A percentile compares a stretch with the other conserved stretches of the same genome.
These are phyloP conservation scores for Oleoguttula mirabilis DNA, from an alignment of 495 filamentous ascomycete species.

Conservation along the genomic window DNA sequence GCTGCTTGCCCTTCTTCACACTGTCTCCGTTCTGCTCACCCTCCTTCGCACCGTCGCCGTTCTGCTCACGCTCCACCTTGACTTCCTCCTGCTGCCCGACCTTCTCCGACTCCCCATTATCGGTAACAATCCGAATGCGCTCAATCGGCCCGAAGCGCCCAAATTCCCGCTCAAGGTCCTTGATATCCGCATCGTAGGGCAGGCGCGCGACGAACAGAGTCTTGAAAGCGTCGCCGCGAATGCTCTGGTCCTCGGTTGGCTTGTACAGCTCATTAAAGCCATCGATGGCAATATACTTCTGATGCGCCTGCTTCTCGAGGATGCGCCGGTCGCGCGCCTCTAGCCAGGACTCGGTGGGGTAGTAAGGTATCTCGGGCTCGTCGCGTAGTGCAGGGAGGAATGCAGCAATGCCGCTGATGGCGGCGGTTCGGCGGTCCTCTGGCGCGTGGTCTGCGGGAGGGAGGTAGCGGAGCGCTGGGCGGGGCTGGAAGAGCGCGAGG, in stretches of 20 bases:
- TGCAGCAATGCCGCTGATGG: conserved; percentile 58
- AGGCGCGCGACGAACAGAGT: conserved; percentile 88
- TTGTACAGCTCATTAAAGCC: conserved; percentile 38
- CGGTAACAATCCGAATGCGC: conserved; percentile 45
- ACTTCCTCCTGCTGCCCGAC: not conserved
- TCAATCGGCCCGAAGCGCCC: conserved; percentile 90
- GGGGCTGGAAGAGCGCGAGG: conserved; percentile 84
- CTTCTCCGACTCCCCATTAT: conserved; percentile 6
- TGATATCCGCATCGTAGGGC: conserved; percentile 74
- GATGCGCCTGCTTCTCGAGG: conserved; percentile 57
- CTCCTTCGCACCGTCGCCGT: too few relatives aligned
- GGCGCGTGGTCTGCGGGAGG: conserved; percentile 72
- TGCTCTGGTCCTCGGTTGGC: conserved; percentile 57
- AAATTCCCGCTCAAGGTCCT: conserved; percentile 90
- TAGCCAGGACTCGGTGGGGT: conserved; percentile 86
- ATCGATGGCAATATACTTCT: conserved; percentile 53
- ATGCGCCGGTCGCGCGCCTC: conserved; percentile 70
- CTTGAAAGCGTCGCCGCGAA: conserved; percentile 86
- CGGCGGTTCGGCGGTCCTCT: conserved; percentile 62
- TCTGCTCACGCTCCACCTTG: too few relatives aligned
- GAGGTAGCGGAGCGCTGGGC: conserved; percentile 82
- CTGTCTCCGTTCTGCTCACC: too few relatives aligned
- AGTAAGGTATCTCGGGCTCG: conserved; percentile 40
- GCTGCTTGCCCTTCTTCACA: not conserved
- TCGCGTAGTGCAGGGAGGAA: conserved; percentile 58